Evolutionary conservation across 495 filamentous ascomycete species (phyloP), one percentile per base, ranked within the genome.

Genomic region (Sporormia fimetaria): DNA sequence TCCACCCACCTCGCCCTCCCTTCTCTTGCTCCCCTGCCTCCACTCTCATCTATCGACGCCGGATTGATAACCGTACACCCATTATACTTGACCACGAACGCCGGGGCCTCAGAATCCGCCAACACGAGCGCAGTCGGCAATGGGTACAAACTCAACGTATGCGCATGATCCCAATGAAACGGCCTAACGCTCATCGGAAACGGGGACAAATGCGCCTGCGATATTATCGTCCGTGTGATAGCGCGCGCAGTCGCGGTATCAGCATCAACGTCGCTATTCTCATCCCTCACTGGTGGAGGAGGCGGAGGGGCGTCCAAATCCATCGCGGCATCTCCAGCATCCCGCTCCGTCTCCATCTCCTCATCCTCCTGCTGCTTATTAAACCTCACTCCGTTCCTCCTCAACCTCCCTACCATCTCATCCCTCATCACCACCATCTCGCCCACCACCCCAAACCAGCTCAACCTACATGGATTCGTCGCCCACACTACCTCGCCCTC

Each of bases 51-150:
- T 29, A 95, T 62, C 31, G 68, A 67, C 8, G 85, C 90, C 0
- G 90, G 90, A 56, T 98, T 98, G 74, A 98, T 81, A 2, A 94
- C 88, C 67, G 87, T 79, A 54, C 90, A 96, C 2, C 86, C 88
- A 61, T 94, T 86, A 55, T 95, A 95, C 12, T 81, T 90, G 29
- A 94, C 65, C 41, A 76, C 77, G 55, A 92, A 96, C 0, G 86
- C 68, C 29, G 79, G 74, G 17, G 76, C 76, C 24, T 87, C 81
- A 3, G 81, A 66, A 54, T 98, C 90, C 4, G 81, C 78, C 14
- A 98, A 60, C 16, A 94, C 74, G 49, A 96, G 52, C 0, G 79
- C 75, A 10, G 80, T 88, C 4, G 90, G 90, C 26, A 96, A 59
- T 8, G 90, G 90, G 56, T 94, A 96, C 10, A 98, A 67, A 33